Evolutionary conservation across 768 basidiomycete genomes (phyloP).

Genomic region (Hygrophorus pudorinus): DNA sequence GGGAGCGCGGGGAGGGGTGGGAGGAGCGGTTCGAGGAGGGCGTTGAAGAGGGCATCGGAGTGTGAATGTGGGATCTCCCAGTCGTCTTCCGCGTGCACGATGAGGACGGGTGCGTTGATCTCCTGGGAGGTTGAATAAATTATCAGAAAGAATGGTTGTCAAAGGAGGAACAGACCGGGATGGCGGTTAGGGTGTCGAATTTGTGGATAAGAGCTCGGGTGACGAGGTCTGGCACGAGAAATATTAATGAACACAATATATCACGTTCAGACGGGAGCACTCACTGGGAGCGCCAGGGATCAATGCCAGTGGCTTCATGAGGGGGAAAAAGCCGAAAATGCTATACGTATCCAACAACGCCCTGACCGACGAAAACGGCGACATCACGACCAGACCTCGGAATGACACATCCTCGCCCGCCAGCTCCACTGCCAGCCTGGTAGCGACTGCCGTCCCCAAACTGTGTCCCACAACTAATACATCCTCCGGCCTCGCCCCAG

Average conservation of each 20-base stretch:
- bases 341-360: constrained; percentile 62
- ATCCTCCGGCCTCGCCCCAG: constrained; percentile 46
- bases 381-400: constrained; percentile 41
- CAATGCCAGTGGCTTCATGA: constrained; percentile 59
- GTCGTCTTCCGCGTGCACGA: constrained; percentile 75
- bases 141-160: constrained; percentile 10
- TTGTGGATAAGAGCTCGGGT: constrained; percentile 31
- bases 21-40: constrained; percentile 56
- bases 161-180: constrained; percentile 38
- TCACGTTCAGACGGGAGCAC: constrained; percentile 43
- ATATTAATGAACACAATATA: constrained; percentile 26
- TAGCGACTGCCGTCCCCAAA: constrained; percentile 75
- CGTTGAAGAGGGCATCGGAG: constrained; percentile 62
- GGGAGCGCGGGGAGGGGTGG: constrained; percentile 30
- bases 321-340: constrained; percentile 55
- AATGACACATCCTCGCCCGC: constrained; percentile 29
- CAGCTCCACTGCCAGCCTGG: constrained; percentile 38
- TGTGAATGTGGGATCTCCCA: constrained; percentile 70
- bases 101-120: constrained; percentile 57
- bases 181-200: constrained; percentile 54
- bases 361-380: constrained; percentile 54
- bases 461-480: constrained; percentile 81
- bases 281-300: constrained; percentile 58
- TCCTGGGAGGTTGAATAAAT: constrained; percentile 29
- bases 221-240: constrained; percentile 20